Base-by-base conservation (phyloP, 805 yeast species). In the Yarrowia sp. region DNA sequence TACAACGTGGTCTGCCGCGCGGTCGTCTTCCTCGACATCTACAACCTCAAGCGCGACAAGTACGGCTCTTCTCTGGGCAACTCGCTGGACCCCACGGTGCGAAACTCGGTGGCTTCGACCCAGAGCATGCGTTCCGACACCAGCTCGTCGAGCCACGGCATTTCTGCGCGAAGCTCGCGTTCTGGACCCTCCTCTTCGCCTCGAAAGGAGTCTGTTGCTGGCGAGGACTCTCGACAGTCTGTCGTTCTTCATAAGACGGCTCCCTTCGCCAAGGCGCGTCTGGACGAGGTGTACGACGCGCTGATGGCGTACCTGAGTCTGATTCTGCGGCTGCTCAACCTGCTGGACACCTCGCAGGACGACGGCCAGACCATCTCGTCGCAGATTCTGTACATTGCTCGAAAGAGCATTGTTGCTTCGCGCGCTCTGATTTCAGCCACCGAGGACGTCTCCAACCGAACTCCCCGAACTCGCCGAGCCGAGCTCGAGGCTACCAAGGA, bases 401-500 rank as follows among this genome's bases (percentile, higher is more conserved):
- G 77, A 12, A 74, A 72, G 61, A 69, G 76, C 36, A 75, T 75
- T 72, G 71, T 74, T 19, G 75, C 76, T 1, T 73, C 76, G 44
- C 71, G 78, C 21, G 78, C 76, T 65, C 69, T 76, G 21, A 67
- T 76, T 25, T 70, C 72, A 0, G 71, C 71, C 7, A 73, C 75
- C 4, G 78, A 76, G 58, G 65, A 70, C 6, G 65, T 73, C 27
- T 51, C 67, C 8, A 64, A 66, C 38, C 63, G 69, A 16, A 67
- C 63, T 21, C 72, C 74, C 1, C 64, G 71, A 16, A 63, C 62
- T 46, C 63, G 63, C 22, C 22, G 58, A 13, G 58, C 42, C 1
- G 73, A 70, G 36, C 69, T 74, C 9, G 76, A 71, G 31, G 66
- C 64, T 9, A 67, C 73, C 51, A 71, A 71, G 59, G 76, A 74